Evolutionary conservation across 768 basidiomycete species (phyloP).

Genomic region (Trichaptum fuscoviolaceum): DNA sequence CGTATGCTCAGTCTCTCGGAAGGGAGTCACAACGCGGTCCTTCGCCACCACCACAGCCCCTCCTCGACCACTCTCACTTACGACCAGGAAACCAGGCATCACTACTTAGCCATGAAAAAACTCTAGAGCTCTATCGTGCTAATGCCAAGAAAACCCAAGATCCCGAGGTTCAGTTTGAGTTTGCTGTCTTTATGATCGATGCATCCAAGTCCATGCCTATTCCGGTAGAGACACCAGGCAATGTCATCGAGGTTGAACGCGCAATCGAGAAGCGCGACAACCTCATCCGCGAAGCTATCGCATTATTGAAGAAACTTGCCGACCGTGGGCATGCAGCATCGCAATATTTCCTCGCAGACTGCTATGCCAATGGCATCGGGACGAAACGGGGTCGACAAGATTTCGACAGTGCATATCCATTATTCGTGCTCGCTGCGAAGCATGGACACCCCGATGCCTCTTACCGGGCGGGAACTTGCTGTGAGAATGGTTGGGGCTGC

Average conservation of each 20-base stretch:
- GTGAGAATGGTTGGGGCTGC: constrained; percentile 99
- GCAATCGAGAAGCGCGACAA: constrained; percentile 81
- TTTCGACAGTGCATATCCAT: constrained; percentile 94
- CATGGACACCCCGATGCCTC: constrained; percentile 95
- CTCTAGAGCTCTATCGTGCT: constrained; percentile 92
- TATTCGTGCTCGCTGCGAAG: constrained; percentile 94
- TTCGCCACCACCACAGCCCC: constrained; percentile 60
- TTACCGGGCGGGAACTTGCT: constrained; percentile 95
- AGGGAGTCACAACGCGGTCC: constrained; percentile 59
- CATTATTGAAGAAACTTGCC: constrained; percentile 84
- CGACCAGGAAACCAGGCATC: constrained; percentile 90
- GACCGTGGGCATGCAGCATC: constrained; percentile 92
- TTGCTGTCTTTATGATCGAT: constrained; percentile 98
- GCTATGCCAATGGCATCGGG: constrained; percentile 97
- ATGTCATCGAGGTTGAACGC: constrained; percentile 76
- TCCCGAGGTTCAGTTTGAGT: constrained; percentile 96
- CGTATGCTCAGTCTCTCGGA: constrained; percentile 31
- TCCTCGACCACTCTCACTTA: constrained; percentile 89
- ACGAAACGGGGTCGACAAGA: constrained; percentile 88
- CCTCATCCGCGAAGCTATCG: constrained; percentile 81
- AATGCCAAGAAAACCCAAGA: constrained; percentile 99
- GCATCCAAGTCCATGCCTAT: constrained; percentile 87
- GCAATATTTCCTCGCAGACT: constrained; percentile 97
- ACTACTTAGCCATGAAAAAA: constrained; percentile 91
- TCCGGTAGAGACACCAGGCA: constrained; percentile 61